These are phyloP conservation scores for Debaryomycetaceae sp. DNA, from an alignment of 1,139 yeast species.

Conservation along the genomic window DNA sequence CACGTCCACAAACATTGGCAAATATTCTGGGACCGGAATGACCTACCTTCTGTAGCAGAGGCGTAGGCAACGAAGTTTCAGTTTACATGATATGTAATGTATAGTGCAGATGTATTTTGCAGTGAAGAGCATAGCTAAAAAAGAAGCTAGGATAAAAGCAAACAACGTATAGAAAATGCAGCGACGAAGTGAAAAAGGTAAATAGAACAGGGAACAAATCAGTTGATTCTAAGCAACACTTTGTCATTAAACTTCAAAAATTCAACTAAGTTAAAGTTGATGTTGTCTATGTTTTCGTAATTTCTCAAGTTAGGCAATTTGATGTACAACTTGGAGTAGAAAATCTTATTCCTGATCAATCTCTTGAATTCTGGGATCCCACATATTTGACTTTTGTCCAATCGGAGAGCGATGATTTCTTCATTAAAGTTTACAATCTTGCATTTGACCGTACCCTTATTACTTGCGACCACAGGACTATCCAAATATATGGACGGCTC, in stretches of 20 bases:
- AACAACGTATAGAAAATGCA: slow-evolving; percentile 7
- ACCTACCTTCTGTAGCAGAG: too few species aligned
- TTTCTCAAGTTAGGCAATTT: slow-evolving; percentile 21
- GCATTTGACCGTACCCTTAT: slow-evolving; percentile 19
- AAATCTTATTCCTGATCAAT: slow-evolving; percentile 23
- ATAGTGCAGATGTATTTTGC: neutral
- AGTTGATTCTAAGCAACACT: slow-evolving; percentile 15
- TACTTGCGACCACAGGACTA: neutral
- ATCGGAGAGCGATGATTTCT: slow-evolving; percentile 26
- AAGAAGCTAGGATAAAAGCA: neutral
- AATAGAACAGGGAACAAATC: neutral
- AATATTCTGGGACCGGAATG: too few species aligned
- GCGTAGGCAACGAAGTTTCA: too few species aligned
- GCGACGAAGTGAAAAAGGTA: neutral
- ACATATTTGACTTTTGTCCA: slow-evolving; percentile 23
- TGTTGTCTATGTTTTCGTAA: slow-evolving; percentile 26
- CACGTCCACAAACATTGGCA: too few species aligned
- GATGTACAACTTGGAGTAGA: slow-evolving; percentile 25
- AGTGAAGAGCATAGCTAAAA: neutral
- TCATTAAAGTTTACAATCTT: slow-evolving; percentile 26
- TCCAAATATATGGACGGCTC: neutral
- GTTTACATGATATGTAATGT: neutral
- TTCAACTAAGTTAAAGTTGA: slow-evolving; percentile 20
- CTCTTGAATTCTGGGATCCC: slow-evolving; percentile 26
- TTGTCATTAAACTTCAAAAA: slow-evolving; percentile 19